Evolutionary conservation across 2,329 filamentous ascomycete species (phyloP), one percentile per base, ranked within the genome.

Genomic region (Lachnum nothofagi): DNA sequence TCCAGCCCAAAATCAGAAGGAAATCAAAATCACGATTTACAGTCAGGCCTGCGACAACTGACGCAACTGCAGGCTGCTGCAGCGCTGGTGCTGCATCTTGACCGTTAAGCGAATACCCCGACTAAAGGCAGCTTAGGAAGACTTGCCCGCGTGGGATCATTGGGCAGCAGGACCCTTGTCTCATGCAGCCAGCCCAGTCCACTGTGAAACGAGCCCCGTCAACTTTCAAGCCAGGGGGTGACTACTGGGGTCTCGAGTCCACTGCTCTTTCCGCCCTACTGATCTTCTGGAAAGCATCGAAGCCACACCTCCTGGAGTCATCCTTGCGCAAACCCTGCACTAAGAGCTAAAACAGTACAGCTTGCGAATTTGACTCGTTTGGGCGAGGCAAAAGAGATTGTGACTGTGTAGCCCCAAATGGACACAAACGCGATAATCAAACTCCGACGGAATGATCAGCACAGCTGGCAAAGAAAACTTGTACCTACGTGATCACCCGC

Each of bases 401-500:
- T 53, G 35, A n/a, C 35, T 37, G 54, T 53, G 52, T 51, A 29
- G 55, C 55, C 50, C 38, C n/a, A n/a, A 38, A 38, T 20, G 29
- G 39, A 31, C 38, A 58, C 48, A 29, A 51, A 19, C 41, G 44
- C 49, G 53, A 59, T 52, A 52, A 55, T 48, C 33, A 35, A 49
- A 54, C 51, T 53, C 22, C 46, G 44, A 56, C 29, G 14, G 40
- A 39, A 29, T 4, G 40, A 20, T 39, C 35, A 46, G n/a, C 31
- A 44, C 35, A 47, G 46, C 27, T 42, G 14, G 27, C 2, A 33
- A 33, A 45, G 52, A 60, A 46, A 27, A 42, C 44, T 53, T 44
- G 42, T 47, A 71, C 72, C 72, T 66, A 75, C 72, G 56, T 71
- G 65, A 67, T 74, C 70, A 51, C 69, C 69, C 35, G 58, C 53